Evolutionary conservation across 495 filamentous ascomycete genomes (phyloP).

Genomic region (Penicillium riverlandense): DNA sequence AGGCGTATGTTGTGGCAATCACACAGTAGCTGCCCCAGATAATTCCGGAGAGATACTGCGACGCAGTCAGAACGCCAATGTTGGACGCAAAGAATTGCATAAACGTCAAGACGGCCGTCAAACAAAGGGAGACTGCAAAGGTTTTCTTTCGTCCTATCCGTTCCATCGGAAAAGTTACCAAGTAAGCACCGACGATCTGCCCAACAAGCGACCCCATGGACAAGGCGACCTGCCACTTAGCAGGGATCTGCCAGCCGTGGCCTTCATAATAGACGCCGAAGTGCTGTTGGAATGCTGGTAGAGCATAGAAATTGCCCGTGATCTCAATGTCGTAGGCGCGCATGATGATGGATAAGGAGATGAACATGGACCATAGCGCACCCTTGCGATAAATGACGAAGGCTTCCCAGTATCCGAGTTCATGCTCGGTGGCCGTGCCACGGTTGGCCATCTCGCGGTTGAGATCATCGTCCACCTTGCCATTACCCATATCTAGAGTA

Average conservation of each 20-base stretch:
- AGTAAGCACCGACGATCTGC: conserved; percentile 63
- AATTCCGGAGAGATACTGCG: conserved; percentile 66
- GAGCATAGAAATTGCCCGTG: conserved; percentile 36
- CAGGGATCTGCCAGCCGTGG: conserved; percentile 56
- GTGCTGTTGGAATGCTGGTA: conserved; percentile 50
- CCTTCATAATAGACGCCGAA: conserved; percentile 48
- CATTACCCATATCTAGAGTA: too few species aligned
- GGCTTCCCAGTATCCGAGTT: too few species aligned
- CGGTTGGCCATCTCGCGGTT: too few species aligned
- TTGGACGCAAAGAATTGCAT: conserved; percentile 71
- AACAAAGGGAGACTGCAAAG: conserved; percentile 53
- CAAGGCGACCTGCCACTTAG: conserved; percentile 56
- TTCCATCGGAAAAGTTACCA: conserved; percentile 59
- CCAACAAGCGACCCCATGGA: conserved; percentile 53
- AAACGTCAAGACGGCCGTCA: conserved; percentile 58
- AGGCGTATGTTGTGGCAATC: conserved; percentile 68
- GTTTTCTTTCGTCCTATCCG: conserved; percentile 62
- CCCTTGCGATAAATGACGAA: too few species aligned
- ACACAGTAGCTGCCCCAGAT: conserved; percentile 78
- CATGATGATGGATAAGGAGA: conserved; percentile 45
- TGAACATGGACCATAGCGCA: conserved; percentile 34
- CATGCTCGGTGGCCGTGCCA: too few species aligned
- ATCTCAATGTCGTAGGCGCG: conserved; percentile 46
- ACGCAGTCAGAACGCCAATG: conserved; percentile 56
- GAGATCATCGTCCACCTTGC: too few species aligned